Evolutionary conservation across 441 rosid species (phyloP).

Genomic region (Erodium moschatum): DNA sequence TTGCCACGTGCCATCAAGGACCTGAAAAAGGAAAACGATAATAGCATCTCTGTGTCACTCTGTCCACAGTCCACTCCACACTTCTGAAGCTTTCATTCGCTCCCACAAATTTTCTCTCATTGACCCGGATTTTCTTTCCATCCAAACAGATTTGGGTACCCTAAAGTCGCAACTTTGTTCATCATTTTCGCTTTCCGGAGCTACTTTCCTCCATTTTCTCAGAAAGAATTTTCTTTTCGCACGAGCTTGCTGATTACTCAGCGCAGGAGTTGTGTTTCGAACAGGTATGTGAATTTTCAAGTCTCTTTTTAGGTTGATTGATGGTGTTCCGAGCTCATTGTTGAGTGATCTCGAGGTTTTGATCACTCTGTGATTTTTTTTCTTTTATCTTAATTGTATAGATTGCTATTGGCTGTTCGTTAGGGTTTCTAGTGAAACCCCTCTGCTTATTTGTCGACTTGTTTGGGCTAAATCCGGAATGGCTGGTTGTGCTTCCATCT

Average conservation of each 20-base stretch:
- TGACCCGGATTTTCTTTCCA: background rate
- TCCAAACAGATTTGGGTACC: background rate
- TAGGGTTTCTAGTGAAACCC: slow-evolving; percentile 1
- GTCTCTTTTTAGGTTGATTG: background rate
- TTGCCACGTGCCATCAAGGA: background rate
- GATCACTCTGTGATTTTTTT: background rate
- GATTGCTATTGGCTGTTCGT: background rate
- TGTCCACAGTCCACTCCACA: slow-evolving; percentile 1
- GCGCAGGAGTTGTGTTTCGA: background rate
- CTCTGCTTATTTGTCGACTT: slow-evolving; percentile 29
- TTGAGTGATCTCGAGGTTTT: background rate
- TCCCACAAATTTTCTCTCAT: background rate
- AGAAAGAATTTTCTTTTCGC: background rate
- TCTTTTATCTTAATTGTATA: background rate
- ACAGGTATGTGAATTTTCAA: background rate
- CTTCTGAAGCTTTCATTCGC: background rate
- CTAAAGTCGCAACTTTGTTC: background rate
- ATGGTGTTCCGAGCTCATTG: background rate
- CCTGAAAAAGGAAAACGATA: background rate
- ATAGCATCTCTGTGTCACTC: background rate
- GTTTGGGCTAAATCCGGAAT: slow-evolving; percentile 18
- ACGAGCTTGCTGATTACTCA: background rate
- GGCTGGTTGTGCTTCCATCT: slow-evolving; percentile 34
- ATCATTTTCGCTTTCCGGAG: background rate
- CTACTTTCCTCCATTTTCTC: background rate